Evolutionary conservation across 768 basidiomycete species (phyloP).

Genomic region (Rubroboletus satanas): DNA sequence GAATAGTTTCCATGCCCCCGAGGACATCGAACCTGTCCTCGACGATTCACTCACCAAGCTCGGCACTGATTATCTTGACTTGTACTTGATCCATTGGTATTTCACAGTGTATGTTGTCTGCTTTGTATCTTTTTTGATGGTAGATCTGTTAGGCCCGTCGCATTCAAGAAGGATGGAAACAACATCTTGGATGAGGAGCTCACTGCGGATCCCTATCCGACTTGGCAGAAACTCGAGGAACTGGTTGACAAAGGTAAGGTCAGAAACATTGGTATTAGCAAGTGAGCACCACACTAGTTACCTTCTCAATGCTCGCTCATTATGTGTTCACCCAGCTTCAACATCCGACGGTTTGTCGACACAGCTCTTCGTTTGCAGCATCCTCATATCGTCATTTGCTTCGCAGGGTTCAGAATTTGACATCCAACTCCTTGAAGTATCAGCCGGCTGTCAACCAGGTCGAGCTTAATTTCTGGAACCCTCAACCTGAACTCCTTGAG

Average conservation of each 20-base stretch:
- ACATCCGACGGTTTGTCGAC: conserved; percentile 42
- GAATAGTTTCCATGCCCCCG: conserved; percentile 72
- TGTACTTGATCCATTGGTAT: conserved; percentile 81
- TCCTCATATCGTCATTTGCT: not conserved
- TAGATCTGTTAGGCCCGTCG: conserved; percentile 51
- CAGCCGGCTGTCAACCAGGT: conserved; percentile 74
- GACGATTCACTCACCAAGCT: conserved; percentile 63
- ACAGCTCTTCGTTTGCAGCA: not conserved
- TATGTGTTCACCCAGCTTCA: conserved; percentile 44
- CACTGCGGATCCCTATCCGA: conserved; percentile 68
- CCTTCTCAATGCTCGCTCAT: not conserved
- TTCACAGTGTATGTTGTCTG: conserved; percentile 2
- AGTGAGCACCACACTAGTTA: conserved; percentile 39
- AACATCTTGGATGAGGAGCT: conserved; percentile 49
- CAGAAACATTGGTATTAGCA: conserved; percentile 80
- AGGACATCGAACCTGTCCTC: conserved; percentile 63
- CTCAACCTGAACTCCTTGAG: conserved; percentile 72
- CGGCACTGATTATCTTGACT: conserved; percentile 67
- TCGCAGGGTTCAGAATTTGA: conserved; percentile 54
- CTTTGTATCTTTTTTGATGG: not conserved
- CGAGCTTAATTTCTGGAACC: conserved; percentile 73
- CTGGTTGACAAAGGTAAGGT: conserved; percentile 74
- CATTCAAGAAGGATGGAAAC: conserved; percentile 52
- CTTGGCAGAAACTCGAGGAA: conserved; percentile 79
- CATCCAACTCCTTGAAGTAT: conserved; percentile 55